phyloP scores from a whole-genome alignment of 2,329 filamentous ascomycete species.

The Lasiodiplodia sp. region DNA sequence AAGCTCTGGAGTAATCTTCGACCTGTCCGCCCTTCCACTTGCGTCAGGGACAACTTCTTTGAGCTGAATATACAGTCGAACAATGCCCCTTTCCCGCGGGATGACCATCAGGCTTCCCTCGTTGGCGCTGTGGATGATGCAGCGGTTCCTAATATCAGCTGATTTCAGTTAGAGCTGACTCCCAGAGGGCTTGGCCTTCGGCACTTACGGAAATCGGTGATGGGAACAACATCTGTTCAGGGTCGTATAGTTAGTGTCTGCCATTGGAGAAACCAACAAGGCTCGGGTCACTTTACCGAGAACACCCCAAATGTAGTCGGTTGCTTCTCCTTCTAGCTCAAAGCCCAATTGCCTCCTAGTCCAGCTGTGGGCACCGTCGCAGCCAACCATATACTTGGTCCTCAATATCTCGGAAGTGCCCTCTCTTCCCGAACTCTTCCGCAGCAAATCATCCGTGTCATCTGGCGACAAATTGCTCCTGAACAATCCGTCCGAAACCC shows the following conservation, averaged over 20 bases:
- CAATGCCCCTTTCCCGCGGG: conserved; percentile 68
- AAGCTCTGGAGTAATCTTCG: conserved; percentile 67
- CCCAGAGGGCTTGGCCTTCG: neutral
- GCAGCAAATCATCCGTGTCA: conserved; percentile 63
- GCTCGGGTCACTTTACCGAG: conserved; percentile 43
- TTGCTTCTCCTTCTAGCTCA: conserved; percentile 63
- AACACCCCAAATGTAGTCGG: conserved; percentile 62
- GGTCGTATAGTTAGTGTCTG: neutral
- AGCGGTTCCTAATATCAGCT: conserved; percentile 64
- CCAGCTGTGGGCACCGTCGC: conserved; percentile 74
- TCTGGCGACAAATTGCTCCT: conserved; percentile 65
- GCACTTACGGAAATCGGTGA: conserved; percentile 61
- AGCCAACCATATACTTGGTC: conserved; percentile 71
- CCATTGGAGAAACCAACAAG: conserved; percentile 33
- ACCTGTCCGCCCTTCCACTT: conserved; percentile 61
- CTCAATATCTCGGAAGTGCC: conserved; percentile 54
- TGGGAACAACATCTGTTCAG: conserved; percentile 57
- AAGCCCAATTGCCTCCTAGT: conserved; percentile 65
- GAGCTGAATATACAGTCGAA: conserved; percentile 71
- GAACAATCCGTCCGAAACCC: conserved; percentile 62
- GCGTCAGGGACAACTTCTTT: conserved; percentile 54
- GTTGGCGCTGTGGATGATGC: conserved; percentile 64
- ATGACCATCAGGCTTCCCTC: conserved; percentile 70
- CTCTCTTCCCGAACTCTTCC: conserved; percentile 46
- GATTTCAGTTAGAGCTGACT: conserved; percentile 29